Percentiles rank a stretch among this genome's conserved stretches.
phyloP scores from a whole-genome alignment of 805 yeast genomes.

The Candida vartiovaarae region DNA sequence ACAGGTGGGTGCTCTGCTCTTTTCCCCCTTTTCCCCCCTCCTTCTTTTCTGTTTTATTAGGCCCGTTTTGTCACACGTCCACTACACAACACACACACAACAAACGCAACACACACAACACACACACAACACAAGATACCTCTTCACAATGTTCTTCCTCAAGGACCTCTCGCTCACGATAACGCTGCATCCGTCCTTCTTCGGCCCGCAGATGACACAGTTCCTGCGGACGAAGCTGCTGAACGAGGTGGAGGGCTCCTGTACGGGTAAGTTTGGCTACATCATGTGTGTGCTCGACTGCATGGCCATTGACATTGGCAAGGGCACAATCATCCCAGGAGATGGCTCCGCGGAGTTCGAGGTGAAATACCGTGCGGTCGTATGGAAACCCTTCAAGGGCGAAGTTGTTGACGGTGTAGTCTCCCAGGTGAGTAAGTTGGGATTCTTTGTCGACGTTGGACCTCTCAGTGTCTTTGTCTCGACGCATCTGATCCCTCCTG shows the following conservation, averaged over 20 bases:
- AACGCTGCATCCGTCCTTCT: conserved; percentile 94
- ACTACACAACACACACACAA: background rate
- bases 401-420: conserved; percentile 98
- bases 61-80: no score
- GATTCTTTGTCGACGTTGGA: conserved; percentile 97
- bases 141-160: conserved; percentile 34
- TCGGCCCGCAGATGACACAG: conserved; percentile 97
- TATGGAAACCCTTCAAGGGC: conserved; percentile 98
- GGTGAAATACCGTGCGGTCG: conserved; percentile 92
- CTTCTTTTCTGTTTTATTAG: no score
- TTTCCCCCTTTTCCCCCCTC: no score
- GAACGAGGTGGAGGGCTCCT: conserved; percentile 96
- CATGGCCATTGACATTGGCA: conserved; percentile 90
- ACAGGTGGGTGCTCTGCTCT: no score
- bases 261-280: conserved; percentile 98
- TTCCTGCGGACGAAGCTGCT: conserved; percentile 82
- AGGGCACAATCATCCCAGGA: conserved; percentile 85
- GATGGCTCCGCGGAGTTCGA: conserved; percentile 95
- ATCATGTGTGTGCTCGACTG: conserved; percentile 94
- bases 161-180: conserved; percentile 89
- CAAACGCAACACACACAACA: background rate
- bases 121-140: background rate
- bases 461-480: conserved; percentile 93
- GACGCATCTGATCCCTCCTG: conserved; percentile 89
- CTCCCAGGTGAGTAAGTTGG: conserved; percentile 88